These are phyloP conservation scores for Helminthosporium solani DNA, from an alignment of 2,329 filamentous ascomycete genomes.

Conservation along the genomic window DNA sequence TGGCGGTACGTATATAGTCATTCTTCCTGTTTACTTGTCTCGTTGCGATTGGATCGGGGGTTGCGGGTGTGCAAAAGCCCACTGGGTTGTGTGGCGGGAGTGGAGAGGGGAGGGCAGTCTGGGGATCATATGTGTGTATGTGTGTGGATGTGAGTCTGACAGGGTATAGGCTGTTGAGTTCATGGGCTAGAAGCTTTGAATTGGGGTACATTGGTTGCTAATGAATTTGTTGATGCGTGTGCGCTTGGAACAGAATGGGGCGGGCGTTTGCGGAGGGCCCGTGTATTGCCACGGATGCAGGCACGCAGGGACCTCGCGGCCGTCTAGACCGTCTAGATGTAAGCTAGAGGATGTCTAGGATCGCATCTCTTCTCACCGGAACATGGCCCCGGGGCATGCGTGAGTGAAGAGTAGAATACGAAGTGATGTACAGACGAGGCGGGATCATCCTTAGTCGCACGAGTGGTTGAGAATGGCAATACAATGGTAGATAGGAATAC, in stretches of 20 bases:
- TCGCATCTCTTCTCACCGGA: too few relatives aligned
- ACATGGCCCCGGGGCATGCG: too few relatives aligned
- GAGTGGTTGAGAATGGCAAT: not conserved
- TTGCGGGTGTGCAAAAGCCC: too few relatives aligned
- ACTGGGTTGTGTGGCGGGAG: too few relatives aligned
- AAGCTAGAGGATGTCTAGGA: not conserved
- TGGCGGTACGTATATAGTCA: conserved; percentile 66
- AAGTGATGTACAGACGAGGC: too few relatives aligned
- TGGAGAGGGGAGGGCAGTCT: too few relatives aligned
- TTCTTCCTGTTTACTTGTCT: not conserved
- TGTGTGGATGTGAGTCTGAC: conserved; percentile 5
- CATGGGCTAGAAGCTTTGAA: conserved; percentile 22
- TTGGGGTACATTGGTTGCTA: not conserved
- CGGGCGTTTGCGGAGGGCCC: not conserved
- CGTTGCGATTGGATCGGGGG: too few relatives aligned
- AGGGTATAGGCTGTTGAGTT: conserved; percentile 29
- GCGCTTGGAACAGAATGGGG: not conserved
- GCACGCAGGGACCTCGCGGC: not conserved
- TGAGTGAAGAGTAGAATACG: too few relatives aligned
- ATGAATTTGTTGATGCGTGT: not conserved
- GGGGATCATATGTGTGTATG: too few relatives aligned
- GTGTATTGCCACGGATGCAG: not conserved
- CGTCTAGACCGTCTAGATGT: not conserved
- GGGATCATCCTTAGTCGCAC: too few relatives aligned
- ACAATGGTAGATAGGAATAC: conserved; percentile 5